Evolutionary conservation across 805 yeast genomes (phyloP).

Genomic region (Komagataella populi): DNA sequence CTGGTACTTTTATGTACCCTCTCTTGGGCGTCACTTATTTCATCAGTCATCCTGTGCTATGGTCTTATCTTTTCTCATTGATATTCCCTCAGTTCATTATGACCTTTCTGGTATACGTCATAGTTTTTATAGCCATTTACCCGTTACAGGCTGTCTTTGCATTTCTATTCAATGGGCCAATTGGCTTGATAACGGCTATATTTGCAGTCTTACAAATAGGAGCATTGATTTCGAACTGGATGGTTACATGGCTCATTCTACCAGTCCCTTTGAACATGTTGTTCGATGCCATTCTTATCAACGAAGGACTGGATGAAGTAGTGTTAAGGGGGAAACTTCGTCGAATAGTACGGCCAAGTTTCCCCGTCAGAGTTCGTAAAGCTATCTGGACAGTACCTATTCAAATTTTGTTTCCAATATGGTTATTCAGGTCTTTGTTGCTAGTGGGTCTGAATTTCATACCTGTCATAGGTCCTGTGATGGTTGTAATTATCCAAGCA

Average conservation of each 20-base stretch:
- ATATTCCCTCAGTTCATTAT: conserved; percentile 11
- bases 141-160: conserved; percentile 4
- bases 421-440: conserved; percentile 22
- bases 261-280: conserved; percentile 15
- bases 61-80: conserved; percentile 12
- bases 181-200: conserved; percentile 13
- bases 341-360: background rate
- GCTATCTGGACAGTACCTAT: conserved; percentile 5
- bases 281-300: conserved; percentile 17
- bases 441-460: conserved; percentile 28
- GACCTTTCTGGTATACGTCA: conserved; percentile 8
- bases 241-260: conserved; percentile 15
- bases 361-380: conserved; percentile 7
- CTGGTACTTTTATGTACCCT: background rate
- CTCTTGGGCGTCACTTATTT: conserved; percentile 14
- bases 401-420: conserved; percentile 22
- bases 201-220: conserved; percentile 16
- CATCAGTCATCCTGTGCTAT: conserved; percentile 9
- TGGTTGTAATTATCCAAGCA: conserved; percentile 36
- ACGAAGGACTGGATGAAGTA: conserved; percentile 7
- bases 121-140: background rate
- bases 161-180: conserved; percentile 5
- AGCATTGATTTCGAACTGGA: conserved; percentile 14
- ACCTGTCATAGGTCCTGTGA: conserved; percentile 47
- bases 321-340: background rate